Evolutionary conservation across 495 filamentous ascomycete species (phyloP), one percentile per base, ranked within the genome.

Genomic region (Hypoxylon rickii): DNA sequence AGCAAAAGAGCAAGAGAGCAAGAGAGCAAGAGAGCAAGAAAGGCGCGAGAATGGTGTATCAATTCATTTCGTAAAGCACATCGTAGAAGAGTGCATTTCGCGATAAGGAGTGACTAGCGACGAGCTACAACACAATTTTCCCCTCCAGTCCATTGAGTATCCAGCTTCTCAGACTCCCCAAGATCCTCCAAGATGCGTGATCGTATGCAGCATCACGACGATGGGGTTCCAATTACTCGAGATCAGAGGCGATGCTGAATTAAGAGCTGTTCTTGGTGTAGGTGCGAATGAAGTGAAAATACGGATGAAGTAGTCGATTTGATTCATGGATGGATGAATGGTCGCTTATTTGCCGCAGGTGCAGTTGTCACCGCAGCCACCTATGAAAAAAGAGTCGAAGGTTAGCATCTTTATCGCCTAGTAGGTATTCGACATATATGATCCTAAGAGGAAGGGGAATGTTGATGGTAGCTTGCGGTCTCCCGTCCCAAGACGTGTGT

Each of bases 351-450:
- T 73, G 61, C 73, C 71, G 56, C 69, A 72, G 12, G 58, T 52
- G 53, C 72, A 70, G 75, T 69, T 70, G 47, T 69, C 65, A 69
- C 75, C 75, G 63, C 66, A 69, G 36, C 53, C 17, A 59, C 66
- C 66, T 78, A 33, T 32, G 2, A 47, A 20, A 31, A 48, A 7
- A 22, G 10, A 4, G 10, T 29, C 40, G 8, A 26, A n/a, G n/a
- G n/a, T 61, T 40, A 55, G 52, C 29, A 51, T 36, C 22, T 2
- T 13, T 13, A n/a, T n/a, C n/a, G n/a, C n/a, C n/a, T n/a, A n/a
- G n/a, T n/a, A n/a, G n/a, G n/a, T n/a, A n/a, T n/a, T n/a, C n/a
- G n/a, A n/a, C n/a, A n/a, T n/a, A n/a, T n/a, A n/a, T n/a, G n/a
- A n/a, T n/a, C n/a, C n/a, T n/a, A n/a, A n/a, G n/a, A n/a, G n/a